Evolutionary conservation across 164 flowering plant genomes (phyloP).

Genomic region (Vitis labrusca): DNA sequence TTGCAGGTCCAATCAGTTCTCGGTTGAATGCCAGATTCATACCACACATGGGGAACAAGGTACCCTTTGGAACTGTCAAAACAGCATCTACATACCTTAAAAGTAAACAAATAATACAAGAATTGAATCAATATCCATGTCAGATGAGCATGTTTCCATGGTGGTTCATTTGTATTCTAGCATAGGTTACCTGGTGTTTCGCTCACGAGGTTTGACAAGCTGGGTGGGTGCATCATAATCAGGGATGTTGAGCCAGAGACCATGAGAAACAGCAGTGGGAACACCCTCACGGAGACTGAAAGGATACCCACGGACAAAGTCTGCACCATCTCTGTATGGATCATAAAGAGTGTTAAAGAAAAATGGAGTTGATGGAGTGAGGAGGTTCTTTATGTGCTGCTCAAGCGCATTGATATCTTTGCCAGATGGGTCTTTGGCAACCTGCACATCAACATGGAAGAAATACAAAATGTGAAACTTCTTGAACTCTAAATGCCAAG

Average conservation of each 20-base stretch:
- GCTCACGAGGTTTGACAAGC: slow-evolving; percentile 28
- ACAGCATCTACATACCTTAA: slow-evolving; percentile 30
- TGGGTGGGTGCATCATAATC: slow-evolving; percentile 22
- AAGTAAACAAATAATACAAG: too few species aligned
- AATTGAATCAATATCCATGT: background rate
- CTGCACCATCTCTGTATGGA: slow-evolving; percentile 29
- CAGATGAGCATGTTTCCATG: too few species aligned
- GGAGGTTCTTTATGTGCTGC: slow-evolving; percentile 30
- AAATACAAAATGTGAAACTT: too few species aligned
- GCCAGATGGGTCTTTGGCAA: slow-evolving; percentile 27
- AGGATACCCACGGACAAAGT: slow-evolving; percentile 31
- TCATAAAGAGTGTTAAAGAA: slow-evolving; percentile 30
- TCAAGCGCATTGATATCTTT: slow-evolving; percentile 26
- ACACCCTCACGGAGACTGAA: slow-evolving; percentile 33
- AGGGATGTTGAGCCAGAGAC: slow-evolving; percentile 21
- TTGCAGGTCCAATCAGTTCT: slow-evolving; percentile 29
- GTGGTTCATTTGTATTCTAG: too few species aligned
- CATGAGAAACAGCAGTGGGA: slow-evolving; percentile 25
- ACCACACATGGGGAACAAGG: slow-evolving; percentile 27
- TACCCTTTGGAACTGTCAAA: slow-evolving; percentile 25
- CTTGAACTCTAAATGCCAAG: too few species aligned
- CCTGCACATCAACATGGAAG: slow-evolving; percentile 6
- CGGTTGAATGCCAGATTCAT: slow-evolving; percentile 27
- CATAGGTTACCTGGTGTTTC: slow-evolving; percentile 15
- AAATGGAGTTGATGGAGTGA: slow-evolving; percentile 23